Evolutionary conservation across 805 yeast species (phyloP).

Genomic region (Diddensiella santjacobensis): DNA sequence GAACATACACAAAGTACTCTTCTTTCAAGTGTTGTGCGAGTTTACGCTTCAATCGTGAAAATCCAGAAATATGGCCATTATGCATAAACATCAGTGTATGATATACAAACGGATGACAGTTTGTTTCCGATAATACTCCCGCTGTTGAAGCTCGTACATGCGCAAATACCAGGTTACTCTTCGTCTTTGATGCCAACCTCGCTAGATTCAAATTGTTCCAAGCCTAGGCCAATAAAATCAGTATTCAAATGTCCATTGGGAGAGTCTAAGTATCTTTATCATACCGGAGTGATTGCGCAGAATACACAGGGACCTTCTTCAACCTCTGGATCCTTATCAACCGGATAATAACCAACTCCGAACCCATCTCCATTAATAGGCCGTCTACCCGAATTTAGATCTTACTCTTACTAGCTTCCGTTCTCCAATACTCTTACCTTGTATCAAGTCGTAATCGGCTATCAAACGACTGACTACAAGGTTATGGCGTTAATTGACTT

Average conservation of each 20-base stretch:
- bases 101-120: constrained; percentile 93
- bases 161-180: constrained; percentile 80
- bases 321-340: constrained; percentile 47
- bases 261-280: background rate
- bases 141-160: constrained; percentile 96
- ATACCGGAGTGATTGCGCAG: constrained; percentile 83
- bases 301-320: constrained; percentile 83
- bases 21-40: constrained; percentile 72
- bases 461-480: constrained; percentile 73
- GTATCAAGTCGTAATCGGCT: constrained; percentile 81
- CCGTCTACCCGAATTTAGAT: constrained; percentile 42
- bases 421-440: constrained; percentile 23
- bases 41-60: constrained; percentile 65
- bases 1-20: constrained; percentile 72
- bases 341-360: constrained; percentile 87
- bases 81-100: constrained; percentile 94
- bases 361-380: constrained; percentile 99
- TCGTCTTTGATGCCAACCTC: constrained; percentile 81
- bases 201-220: constrained; percentile 95
- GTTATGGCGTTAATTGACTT: too few species aligned
- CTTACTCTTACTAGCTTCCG: background rate
- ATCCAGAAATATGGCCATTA: constrained; percentile 77
- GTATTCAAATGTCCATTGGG: background rate
- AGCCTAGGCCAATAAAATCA: constrained; percentile 33
- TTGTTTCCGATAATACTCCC: constrained; percentile 90